Evolutionary conservation across 108 stramenopile species (phyloP).

Genomic region (Tribonema minus): DNA sequence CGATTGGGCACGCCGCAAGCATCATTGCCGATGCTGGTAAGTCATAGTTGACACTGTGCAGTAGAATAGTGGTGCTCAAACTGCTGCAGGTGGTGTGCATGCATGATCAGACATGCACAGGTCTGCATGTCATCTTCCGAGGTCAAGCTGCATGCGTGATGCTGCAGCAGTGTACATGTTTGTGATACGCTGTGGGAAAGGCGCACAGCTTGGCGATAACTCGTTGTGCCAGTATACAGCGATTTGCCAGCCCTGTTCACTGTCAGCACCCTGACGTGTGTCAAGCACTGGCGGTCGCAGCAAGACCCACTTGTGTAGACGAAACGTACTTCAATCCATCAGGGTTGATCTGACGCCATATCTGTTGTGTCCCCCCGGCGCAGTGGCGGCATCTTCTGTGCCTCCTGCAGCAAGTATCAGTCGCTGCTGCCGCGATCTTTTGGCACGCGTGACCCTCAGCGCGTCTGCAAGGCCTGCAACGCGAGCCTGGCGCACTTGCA

Average conservation of each 20-base stretch:
- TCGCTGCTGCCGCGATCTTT: constrained; percentile 37
- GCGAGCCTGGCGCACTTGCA: constrained; percentile 33
- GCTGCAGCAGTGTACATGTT: no score
- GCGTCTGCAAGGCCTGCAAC: constrained; percentile 44
- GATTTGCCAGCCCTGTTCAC: no score
- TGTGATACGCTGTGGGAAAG: no score
- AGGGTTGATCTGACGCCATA: neutral
- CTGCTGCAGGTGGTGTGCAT: neutral
- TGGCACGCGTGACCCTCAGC: constrained; percentile 48
- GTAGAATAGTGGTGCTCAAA: neutral
- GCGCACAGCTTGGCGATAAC: no score
- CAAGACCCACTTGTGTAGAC: no score
- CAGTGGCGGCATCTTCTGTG: constrained; percentile 35
- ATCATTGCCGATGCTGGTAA: constrained; percentile 11
- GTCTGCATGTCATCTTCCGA: neutral
- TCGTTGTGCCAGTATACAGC: no score
- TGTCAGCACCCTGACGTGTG: no score
- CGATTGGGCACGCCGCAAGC: constrained; percentile 28
- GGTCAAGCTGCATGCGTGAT: neutral
- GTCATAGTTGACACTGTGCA: neutral
- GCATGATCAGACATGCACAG: no score
- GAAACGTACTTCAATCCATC: no score
- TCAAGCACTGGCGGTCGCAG: no score
- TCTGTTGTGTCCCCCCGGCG: neutral
- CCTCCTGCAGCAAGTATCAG: constrained; percentile 36